Evolutionary conservation across 331 rosid genomes (phyloP), one percentile per base, ranked within the genome.

Genomic region (Erythrophleum ivorense): DNA sequence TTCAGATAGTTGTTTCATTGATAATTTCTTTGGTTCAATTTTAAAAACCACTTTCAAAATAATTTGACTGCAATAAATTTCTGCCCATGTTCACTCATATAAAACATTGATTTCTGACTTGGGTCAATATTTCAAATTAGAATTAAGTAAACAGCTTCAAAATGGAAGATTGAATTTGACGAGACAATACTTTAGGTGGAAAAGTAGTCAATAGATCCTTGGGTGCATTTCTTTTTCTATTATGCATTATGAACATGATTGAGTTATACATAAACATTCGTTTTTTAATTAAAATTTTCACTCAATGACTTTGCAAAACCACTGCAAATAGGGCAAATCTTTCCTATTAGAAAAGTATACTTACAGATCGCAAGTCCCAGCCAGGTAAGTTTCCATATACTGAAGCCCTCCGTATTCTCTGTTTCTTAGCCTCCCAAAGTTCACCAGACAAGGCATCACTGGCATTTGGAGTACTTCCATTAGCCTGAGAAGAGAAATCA

Each of bases 361-460:
- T 89, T 87, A 96, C 99, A 65, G 98, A 96, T 78, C 97, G 86
- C 89, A 96, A 84, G 88, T 96, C 95, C 99, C 99, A 93, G 78
- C 97, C 94, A 73, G 94, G 88, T 84, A 88, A 58, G 68, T 85
- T 86, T 55, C 99, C 99, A 71, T 85, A 83, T 40, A 74, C 81
- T 57, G 98, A 93, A 65, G 91, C 94, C 85, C 83, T 88, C 21
- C 90, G 89, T 87, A 93, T 92, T 89, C 99, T 93, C 81, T 91
- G 92, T 87, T 84, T 92, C 85, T 93, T 96, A 78, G 78, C 89
- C 88, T 88, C 97, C 98, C 98, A 96, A 91, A 93, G 94, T 88
- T 96, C 99, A 73, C 99, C 97, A 77, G 98, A 93, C 85, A 95
- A 88, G 75, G 99, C 97, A 88, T 96, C 98, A 80, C 97, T 89